Evolutionary conservation across 1,284 basidiomycete species (phyloP), one percentile per base, ranked within the genome.

Genomic region (Phylloboletellus chloephorus): DNA sequence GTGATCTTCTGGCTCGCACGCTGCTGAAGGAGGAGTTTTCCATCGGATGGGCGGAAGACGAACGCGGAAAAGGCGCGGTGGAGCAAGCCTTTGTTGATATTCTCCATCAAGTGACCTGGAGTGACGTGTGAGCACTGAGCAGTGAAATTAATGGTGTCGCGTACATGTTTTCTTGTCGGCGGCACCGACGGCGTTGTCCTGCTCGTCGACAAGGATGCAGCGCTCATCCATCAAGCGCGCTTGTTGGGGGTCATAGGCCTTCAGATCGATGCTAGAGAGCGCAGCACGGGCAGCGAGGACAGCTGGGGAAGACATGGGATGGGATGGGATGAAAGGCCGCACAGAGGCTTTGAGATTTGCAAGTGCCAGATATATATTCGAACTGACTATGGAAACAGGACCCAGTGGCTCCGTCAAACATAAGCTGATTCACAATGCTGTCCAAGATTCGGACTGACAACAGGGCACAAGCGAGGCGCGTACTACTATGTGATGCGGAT

Each of bases 1-100:
- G 96, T 99, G 61, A 99, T 99, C 74, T 99, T 99, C 72, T 98
- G 94, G 19, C 81, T 74, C 8, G 96, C 96, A 31, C 96, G 78
- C 62, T 92, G 89, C 65, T 99, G 96, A 26, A 99, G 76, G 13
- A 99, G 74, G n/a, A 99, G 76, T 63, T 88, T 90, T 41, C 95
- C 96, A 62, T 96, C 90, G 7, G 79, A 79, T 1, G 96, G 95
- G 36, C 94, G 76, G 72, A 98, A 99, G 49, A 98, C 78, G 65
- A 99, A 98, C 31, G 87, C 92, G 51, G 93, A 97, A 71, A 99
- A 99, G 9, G 96, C 96, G 43, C 96, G 88, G 67, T 99, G 96
- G 24, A 99, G 78, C 21, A 98, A 78, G 20, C 94, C 94, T 57
- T 88, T 84, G 64, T 86, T 82, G 63, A 98, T 98, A 67, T 96